Conservation (phyloP, 2,329 filamentous ascomycete species). For the Diaporthe destruens region DNA sequence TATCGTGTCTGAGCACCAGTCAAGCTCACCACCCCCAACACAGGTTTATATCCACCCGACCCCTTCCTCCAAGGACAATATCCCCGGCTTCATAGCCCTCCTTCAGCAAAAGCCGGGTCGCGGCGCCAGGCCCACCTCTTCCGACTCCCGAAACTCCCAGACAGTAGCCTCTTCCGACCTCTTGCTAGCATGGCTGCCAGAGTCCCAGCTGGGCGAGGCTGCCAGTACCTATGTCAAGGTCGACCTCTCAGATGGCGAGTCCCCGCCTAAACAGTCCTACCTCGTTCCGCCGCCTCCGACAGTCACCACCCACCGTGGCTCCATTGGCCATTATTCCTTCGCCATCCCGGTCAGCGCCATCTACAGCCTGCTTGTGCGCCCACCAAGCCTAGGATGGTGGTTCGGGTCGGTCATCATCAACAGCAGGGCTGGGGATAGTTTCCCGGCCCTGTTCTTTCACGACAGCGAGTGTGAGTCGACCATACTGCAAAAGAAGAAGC, state of each 20-base stretch:
- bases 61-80: constrained; percentile 94
- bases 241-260: constrained; percentile 84
- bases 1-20: neutral
- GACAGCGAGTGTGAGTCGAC: constrained; percentile 97
- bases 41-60: constrained; percentile 97
- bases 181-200: constrained; percentile 92
- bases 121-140: constrained; percentile 57
- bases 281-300: constrained; percentile 93
- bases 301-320: constrained; percentile 78
- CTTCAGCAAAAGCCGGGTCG: constrained; percentile 83
- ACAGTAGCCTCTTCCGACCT: constrained; percentile 75
- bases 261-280: constrained; percentile 86
- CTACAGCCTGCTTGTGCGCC: constrained; percentile 89
- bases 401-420: constrained; percentile 97
- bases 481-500: constrained; percentile 90
- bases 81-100: constrained; percentile 91
- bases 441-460: constrained; percentile 97
- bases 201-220: constrained; percentile 86
- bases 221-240: constrained; percentile 95
- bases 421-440: constrained; percentile 88
- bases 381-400: constrained; percentile 98
- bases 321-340: constrained; percentile 87
- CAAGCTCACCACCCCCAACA: constrained; percentile 43
- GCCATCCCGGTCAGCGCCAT: constrained; percentile 90
- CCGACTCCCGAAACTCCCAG: constrained; percentile 55